Percentiles rank a stretch among this genome's conserved stretches.
phyloP scores from a whole-genome alignment of 495 filamentous ascomycete species.

The Penicillium atrosanguineum region DNA sequence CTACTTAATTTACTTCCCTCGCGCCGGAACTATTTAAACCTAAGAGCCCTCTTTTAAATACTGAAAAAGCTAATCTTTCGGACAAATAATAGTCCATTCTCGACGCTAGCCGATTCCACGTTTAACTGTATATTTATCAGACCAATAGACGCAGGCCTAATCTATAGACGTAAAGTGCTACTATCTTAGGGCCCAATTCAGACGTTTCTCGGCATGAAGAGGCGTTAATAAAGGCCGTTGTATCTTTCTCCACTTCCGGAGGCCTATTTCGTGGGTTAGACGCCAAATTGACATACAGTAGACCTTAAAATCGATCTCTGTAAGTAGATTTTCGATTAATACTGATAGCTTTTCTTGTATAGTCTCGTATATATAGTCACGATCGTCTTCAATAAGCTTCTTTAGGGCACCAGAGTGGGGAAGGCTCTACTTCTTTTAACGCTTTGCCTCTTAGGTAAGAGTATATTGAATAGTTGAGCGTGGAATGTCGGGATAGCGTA shows the following conservation, averaged over 20 bases:
- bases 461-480: slow-evolving; percentile 8
- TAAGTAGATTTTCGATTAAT: slow-evolving; percentile 6
- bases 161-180: slow-evolving; percentile 1
- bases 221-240: slow-evolving; percentile 1
- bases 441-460: background rate
- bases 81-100: slow-evolving; percentile 5
- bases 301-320: slow-evolving; percentile 11
- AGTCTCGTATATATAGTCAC: slow-evolving; percentile 7
- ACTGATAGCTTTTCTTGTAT: slow-evolving; percentile 1
- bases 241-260: slow-evolving; percentile 9
- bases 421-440: background rate
- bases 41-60: background rate
- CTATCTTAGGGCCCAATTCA: slow-evolving; percentile 1
- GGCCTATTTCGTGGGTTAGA: slow-evolving; percentile 4
- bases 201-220: background rate
- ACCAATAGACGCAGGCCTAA: slow-evolving; percentile 1
- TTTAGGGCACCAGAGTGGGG: background rate
- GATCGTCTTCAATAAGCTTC: slow-evolving; percentile 12
- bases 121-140: background rate
- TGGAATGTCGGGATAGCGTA: slow-evolving; percentile 7
- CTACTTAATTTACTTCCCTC: slow-evolving; percentile 8
- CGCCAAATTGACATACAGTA: slow-evolving; percentile 4
- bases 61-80: slow-evolving; percentile 1
- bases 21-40: background rate
- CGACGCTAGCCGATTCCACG: background rate